Evolutionary conservation across 257 asterid species (phyloP).

Genomic region (Solanum phureja): DNA sequence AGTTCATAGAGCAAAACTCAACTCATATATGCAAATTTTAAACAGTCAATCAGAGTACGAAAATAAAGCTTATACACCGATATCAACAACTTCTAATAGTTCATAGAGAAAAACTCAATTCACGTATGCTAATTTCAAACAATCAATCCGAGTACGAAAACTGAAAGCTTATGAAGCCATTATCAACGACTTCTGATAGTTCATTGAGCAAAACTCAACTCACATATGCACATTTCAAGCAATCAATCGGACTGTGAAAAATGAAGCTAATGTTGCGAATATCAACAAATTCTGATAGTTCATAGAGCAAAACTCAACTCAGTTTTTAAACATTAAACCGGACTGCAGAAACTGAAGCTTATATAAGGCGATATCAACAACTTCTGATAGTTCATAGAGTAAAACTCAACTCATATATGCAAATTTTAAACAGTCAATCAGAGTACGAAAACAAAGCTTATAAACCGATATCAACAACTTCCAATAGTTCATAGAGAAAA

Average conservation of each 20-base stretch:
- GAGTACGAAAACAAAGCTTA: not conserved
- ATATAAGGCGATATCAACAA: not conserved
- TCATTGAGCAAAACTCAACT: not conserved
- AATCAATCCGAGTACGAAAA: not conserved
- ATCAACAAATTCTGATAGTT: not conserved
- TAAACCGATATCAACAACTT: not conserved
- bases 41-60: not conserved
- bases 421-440: not conserved
- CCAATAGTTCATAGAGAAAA: not conserved
- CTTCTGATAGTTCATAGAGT: not conserved
- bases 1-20: not conserved
- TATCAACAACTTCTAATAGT: not conserved
- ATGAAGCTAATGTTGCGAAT: not conserved
- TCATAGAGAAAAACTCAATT: not conserved
- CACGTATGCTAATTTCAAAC: not conserved
- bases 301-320: not conserved
- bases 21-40: not conserved
- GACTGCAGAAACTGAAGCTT: not conserved
- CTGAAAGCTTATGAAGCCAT: not conserved
- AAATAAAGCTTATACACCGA: not conserved
- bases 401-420: not conserved
- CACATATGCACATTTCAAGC: not conserved
- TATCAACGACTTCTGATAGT: not conserved
- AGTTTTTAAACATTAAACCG: not conserved
- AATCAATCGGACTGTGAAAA: not conserved